Percentiles rank a stretch among this genome's conserved stretches.
Conservation (phyloP, 768 basidiomycete genomes). For the Pulveroboletus sp. region DNA sequence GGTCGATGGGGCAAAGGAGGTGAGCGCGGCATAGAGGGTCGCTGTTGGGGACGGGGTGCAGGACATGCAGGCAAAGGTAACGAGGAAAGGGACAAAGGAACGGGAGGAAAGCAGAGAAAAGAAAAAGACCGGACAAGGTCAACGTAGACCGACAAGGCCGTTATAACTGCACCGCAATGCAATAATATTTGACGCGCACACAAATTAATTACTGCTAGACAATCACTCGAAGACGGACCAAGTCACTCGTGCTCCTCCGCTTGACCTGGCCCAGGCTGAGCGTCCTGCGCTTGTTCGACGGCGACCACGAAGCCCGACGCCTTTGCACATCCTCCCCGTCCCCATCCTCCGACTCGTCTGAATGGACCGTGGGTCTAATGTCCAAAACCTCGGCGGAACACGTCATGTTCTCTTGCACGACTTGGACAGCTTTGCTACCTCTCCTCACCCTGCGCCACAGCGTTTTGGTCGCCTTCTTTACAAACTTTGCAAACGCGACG, state of each 20-base stretch:
- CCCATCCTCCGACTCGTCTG: neutral
- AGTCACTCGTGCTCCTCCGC: slow-evolving; percentile 26
- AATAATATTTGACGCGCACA: neutral
- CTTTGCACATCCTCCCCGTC: slow-evolving; percentile 9
- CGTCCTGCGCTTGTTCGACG: slow-evolving; percentile 21
- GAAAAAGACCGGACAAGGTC: slow-evolving; percentile 2
- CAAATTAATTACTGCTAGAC: slow-evolving; percentile 59
- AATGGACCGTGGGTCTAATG: slow-evolving; percentile 16
- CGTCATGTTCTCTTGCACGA: slow-evolving; percentile 10
- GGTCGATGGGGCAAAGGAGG: slow-evolving; percentile 34
- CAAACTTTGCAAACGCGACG: slow-evolving; percentile 45
- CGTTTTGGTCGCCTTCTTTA: slow-evolving; percentile 41
- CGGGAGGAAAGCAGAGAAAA: slow-evolving; percentile 2
- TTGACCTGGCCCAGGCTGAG: slow-evolving; percentile 1
- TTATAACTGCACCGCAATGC: neutral
- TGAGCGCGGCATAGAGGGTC: slow-evolving; percentile 40
- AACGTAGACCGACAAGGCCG: neutral
- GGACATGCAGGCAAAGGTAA: slow-evolving; percentile 23
- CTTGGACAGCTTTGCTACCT: slow-evolving; percentile 20
- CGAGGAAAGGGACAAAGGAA: neutral
- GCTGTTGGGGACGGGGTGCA: slow-evolving; percentile 44
- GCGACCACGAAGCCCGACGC: slow-evolving; percentile 28
- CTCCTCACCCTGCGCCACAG: slow-evolving; percentile 50
- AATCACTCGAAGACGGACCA: slow-evolving; percentile 54
- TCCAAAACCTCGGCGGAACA: slow-evolving; percentile 11